Percentiles rank a stretch among this genome's conserved stretches.
Evolutionary conservation across 495 filamentous ascomycete genomes (phyloP).

Genomic region (Talaromyces nanjingensis): DNA sequence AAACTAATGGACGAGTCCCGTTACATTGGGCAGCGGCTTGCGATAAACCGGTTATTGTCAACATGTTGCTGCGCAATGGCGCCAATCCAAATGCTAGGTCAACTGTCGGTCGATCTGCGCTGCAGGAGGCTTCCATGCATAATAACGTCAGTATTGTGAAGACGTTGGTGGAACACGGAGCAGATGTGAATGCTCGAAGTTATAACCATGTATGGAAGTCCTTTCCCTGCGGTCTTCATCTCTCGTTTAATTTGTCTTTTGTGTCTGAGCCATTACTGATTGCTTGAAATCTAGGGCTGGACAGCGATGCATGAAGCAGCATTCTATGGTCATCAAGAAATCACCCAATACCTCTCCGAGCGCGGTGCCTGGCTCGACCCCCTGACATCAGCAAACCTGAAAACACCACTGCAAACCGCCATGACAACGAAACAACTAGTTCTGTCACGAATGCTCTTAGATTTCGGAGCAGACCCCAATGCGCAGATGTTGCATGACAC

Average conservation of each 20-base stretch:
- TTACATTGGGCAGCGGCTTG: constrained; percentile 3
- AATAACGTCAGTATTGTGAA: constrained; percentile 2
- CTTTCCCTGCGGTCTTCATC: not conserved
- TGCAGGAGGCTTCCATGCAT: not conserved
- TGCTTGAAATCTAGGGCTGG: not conserved
- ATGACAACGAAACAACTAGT: not conserved
- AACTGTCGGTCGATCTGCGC: not conserved
- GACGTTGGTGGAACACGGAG: not conserved
- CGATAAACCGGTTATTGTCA: not conserved
- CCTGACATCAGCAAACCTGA: not conserved
- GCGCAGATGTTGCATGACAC: constrained; percentile 1
- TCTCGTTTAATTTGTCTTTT: not conserved
- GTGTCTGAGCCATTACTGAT: no score
- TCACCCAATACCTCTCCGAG: not conserved
- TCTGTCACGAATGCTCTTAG: not conserved
- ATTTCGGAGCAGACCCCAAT: not conserved
- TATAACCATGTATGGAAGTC: not conserved
- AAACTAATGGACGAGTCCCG: not conserved
- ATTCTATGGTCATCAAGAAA: not conserved
- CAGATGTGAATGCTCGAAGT: not conserved
- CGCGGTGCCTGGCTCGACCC: constrained; percentile 3
- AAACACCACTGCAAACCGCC: not conserved
- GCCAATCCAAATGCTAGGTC: constrained; percentile 5
- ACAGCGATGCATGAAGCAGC: constrained; percentile 2
- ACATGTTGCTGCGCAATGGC: constrained; percentile 4